Evolutionary conservation across 441 rosid genomes (phyloP).

Genomic region (Corymbia citriodora): DNA sequence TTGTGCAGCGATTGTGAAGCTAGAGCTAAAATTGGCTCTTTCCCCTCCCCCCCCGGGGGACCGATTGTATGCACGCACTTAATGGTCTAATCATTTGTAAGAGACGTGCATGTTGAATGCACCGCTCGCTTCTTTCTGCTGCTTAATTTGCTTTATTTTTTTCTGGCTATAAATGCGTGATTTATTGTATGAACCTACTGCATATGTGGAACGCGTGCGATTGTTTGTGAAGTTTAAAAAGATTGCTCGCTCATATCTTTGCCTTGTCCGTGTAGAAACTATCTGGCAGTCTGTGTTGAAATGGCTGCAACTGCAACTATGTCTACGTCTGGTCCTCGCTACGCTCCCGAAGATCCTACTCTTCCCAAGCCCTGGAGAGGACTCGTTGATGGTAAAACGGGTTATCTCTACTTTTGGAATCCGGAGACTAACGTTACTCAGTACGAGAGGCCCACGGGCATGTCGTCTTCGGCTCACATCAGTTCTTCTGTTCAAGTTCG

Average conservation of each 20-base stretch:
- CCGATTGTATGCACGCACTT: background rate
- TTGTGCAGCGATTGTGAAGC: background rate
- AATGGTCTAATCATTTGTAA: background rate
- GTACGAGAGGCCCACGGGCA: constrained; percentile 59
- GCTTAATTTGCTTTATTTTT: background rate
- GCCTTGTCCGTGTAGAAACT: background rate
- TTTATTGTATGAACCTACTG: background rate
- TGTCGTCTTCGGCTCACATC: constrained; percentile 20
- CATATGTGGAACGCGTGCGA: background rate
- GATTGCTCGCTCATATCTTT: background rate
- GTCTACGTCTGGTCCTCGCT: constrained; percentile 49
- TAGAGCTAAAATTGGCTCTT: background rate
- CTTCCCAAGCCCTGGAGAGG: constrained; percentile 97
- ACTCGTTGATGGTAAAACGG: constrained; percentile 77
- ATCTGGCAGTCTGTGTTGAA: background rate
- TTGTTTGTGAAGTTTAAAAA: background rate
- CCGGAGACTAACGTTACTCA: constrained; percentile 90
- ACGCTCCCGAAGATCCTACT: constrained; percentile 86
- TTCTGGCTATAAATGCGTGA: background rate
- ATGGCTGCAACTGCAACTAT: constrained; percentile 77
- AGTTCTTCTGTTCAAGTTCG: constrained; percentile 58
- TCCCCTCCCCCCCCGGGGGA: no score
- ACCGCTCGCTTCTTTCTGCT: background rate
- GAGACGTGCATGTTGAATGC: background rate
- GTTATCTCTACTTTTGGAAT: constrained; percentile 89